Conservation (phyloP, 2,329 filamentous ascomycete genomes). For the Fusarium longipes region DNA sequence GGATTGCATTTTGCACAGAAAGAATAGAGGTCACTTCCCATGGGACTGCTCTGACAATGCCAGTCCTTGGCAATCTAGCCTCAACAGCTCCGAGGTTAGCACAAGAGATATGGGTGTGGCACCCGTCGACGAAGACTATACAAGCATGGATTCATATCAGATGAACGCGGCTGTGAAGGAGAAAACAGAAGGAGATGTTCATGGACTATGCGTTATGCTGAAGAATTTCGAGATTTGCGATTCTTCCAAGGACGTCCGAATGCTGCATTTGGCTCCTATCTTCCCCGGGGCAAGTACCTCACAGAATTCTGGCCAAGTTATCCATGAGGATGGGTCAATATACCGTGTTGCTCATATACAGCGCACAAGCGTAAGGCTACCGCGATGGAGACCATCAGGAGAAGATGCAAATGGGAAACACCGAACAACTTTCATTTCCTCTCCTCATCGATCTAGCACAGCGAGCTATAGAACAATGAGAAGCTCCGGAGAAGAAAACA, state of each 20-base stretch:
- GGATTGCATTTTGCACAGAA: neutral
- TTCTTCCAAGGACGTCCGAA: constrained; percentile 15
- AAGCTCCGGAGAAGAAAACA: neutral
- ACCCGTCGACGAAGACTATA: neutral
- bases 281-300: neutral
- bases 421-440: neutral
- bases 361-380: neutral
- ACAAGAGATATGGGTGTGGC: neutral
- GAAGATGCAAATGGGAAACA: constrained; percentile 19
- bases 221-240: constrained; percentile 6
- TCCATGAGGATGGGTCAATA: neutral
- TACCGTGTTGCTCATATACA: constrained; percentile 32
- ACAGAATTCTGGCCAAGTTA: neutral
- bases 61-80: constrained; percentile 7
- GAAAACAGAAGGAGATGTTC: neutral
- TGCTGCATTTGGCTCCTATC: constrained; percentile 34
- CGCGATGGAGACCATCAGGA: neutral
- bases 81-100: constrained; percentile 12
- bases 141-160: neutral
- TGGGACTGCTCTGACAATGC: constrained; percentile 15
- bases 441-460: neutral
- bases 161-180: neutral
- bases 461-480: neutral
- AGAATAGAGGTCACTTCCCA: neutral
- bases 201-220: constrained; percentile 27